Evolutionary conservation across 1,139 yeast genomes (phyloP), one percentile per base, ranked within the genome.

Genomic region (Geotrichum aggregatum): DNA sequence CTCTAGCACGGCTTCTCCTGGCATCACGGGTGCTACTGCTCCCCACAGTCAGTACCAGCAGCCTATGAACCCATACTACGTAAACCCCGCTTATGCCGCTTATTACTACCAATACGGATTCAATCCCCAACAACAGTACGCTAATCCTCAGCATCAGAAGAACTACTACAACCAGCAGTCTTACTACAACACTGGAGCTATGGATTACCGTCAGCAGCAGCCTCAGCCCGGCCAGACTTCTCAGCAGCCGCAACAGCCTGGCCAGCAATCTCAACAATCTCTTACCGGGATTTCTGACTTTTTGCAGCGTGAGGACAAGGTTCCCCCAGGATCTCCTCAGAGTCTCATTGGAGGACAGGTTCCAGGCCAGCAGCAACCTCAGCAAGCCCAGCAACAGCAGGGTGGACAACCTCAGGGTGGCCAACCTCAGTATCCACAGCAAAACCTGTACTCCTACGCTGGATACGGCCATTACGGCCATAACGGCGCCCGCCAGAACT

Each of bases 381-480:
- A 33, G 22, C 47, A 43, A 7, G 35, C 31, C n/a, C 46, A 38
- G 24, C 49, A 46, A 38, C 44, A 38, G 26, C 44, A 28, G 31
- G 44, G 24, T 14, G 30, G 22, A 14, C 47, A 31, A 10, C 39
- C 39, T n/a, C 44, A 38, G 19, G 31, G 26, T 19, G 31, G 34
- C 34, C 62, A 56, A 44, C 58, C 50, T 38, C 61, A 51, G 34
- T 63, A 59, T 54, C 65, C 61, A 5, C 49, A 46, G 28, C 68
- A 55, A 61, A 65, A 65, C 57, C 55, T 64, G 58, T 64, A 65
- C 54, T 44, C 59, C 34, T 64, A 61, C 54, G 64, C 66, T 41
- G 67, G 68, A 33, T 65, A 65, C 50, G 68, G 68, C 40, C 67
- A 64, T 45, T 63, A 61, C 47, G 66, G 66, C 19, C 28, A 39